phyloP scores from a whole-genome alignment of 2,329 filamentous ascomycete genomes.

The Sclerotinia trifoliorum region DNA sequence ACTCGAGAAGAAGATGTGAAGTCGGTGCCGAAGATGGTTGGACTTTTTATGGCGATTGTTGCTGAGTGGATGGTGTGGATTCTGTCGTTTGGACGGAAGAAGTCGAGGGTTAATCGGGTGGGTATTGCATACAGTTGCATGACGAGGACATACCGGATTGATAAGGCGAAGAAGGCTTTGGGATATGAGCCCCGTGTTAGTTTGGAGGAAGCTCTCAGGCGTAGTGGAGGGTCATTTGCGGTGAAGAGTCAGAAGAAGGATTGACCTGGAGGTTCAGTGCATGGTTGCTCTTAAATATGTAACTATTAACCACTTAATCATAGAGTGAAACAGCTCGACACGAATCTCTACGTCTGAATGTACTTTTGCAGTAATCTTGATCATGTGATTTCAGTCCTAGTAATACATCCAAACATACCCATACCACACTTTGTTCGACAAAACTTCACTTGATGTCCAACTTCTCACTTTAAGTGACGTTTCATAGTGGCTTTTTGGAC shows the following conservation, averaged over 20 bases:
- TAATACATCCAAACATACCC: background rate
- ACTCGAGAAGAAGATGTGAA: conserved; percentile 20
- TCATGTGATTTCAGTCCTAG: background rate
- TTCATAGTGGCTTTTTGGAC: too few relatives aligned
- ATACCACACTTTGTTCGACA: background rate
- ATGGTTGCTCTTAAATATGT: background rate
- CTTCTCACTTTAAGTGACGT: too few relatives aligned
- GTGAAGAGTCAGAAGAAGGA: background rate
- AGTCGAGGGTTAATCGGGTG: conserved; percentile 2
- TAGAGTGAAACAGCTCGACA: background rate
- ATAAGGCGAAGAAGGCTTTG: background rate
- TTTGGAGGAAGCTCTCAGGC: background rate
- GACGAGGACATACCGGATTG: background rate
- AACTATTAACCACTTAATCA: background rate
- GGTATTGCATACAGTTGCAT: background rate
- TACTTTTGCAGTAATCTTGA: background rate
- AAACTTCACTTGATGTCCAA: background rate
- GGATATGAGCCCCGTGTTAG: background rate
- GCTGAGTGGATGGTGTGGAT: conserved; percentile 28
- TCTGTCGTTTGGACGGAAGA: conserved; percentile 18
- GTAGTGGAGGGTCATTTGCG: background rate
- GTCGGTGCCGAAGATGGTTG: conserved; percentile 22
- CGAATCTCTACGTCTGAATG: too few relatives aligned
- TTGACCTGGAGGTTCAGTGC: background rate
- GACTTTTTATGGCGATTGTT: conserved; percentile 23